A percentile compares a stretch with the other conserved stretches of the same genome.
These are phyloP conservation scores for Pichia scutulata DNA, from an alignment of 805 yeast species.

Conservation along the genomic window DNA sequence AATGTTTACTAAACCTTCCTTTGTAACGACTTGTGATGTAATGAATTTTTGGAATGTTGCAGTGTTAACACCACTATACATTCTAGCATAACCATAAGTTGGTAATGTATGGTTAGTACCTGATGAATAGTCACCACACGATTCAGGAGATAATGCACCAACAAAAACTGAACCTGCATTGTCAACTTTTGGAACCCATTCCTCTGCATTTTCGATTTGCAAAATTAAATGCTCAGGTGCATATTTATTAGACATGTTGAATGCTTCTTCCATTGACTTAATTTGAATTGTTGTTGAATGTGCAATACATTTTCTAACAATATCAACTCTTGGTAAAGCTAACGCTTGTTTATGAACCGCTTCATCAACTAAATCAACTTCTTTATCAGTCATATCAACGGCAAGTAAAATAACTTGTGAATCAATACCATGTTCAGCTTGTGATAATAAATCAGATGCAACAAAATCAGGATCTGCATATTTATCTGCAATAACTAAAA, in stretches of 20 bases:
- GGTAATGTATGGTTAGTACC: constrained; percentile 99
- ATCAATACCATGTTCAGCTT: constrained; percentile 98
- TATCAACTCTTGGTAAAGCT: constrained; percentile 83
- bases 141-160: constrained; percentile 94
- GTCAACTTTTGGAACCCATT: constrained; percentile 64
- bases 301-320: constrained; percentile 83
- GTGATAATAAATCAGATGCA: constrained; percentile 92
- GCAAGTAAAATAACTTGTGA: constrained; percentile 94
- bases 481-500: constrained; percentile 86
- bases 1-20: constrained; percentile 75
- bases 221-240: constrained; percentile 98
- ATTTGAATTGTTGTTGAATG: constrained; percentile 82
- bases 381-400: constrained; percentile 53
- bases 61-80: constrained; percentile 95
- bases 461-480: constrained; percentile 90
- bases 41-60: constrained; percentile 92
- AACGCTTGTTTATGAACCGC: constrained; percentile 83
- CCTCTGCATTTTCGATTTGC: constrained; percentile 74
- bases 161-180: constrained; percentile 97
- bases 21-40: constrained; percentile 85
- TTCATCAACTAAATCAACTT: constrained; percentile 63
- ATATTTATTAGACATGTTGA: constrained; percentile 78
- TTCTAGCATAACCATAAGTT: constrained; percentile 96
- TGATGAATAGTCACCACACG: constrained; percentile 96
- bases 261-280: constrained; percentile 66